A percentile compares a stretch with the other conserved stretches of the same genome.
These are phyloP conservation scores for Orbilia ellipsospora DNA, from an alignment of 2,329 filamentous ascomycete species.

Conservation along the genomic window DNA sequence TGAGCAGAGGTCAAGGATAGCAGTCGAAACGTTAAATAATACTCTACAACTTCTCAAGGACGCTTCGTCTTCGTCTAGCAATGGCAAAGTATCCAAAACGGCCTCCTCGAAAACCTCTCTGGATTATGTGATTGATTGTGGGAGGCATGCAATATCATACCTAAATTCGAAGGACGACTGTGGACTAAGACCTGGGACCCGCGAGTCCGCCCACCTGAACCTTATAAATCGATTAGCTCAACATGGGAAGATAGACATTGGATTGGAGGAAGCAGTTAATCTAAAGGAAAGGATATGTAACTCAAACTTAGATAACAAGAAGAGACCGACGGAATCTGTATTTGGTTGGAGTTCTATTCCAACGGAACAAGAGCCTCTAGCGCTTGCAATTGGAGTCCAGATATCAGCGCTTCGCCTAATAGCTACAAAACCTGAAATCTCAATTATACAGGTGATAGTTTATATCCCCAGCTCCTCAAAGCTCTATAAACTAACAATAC, in stretches of 20 bases:
- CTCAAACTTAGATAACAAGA: conserved; percentile 20
- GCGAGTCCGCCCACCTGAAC: conserved; percentile 49
- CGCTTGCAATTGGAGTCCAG: conserved; percentile 36
- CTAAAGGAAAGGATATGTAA: conserved; percentile 31
- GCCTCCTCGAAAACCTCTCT: conserved; percentile 31
- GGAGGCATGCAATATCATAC: conserved; percentile 40
- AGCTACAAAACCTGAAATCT: conserved; percentile 33
- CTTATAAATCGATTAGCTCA: conserved; percentile 48
- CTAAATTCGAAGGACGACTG: conserved; percentile 36
- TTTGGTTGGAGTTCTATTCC: conserved; percentile 32
- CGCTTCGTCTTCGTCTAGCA: conserved; percentile 10
- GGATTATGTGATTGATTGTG: conserved; percentile 47
- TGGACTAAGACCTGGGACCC: conserved; percentile 38
- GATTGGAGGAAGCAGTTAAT: conserved; percentile 39
- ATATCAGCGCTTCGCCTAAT: conserved; percentile 35
- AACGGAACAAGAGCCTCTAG: conserved; percentile 30
- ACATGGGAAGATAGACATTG: conserved; percentile 40
- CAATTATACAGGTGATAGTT: conserved; percentile 25
- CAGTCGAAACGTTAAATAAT: conserved; percentile 44
- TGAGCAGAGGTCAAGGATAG: conserved; percentile 49
- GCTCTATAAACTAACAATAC: not conserved
- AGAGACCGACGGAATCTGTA: conserved; percentile 20
- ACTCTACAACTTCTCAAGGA: conserved; percentile 45
- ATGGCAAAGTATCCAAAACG: conserved; percentile 25
- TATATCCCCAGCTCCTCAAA: not conserved